Percentiles rank a stretch among this genome's conserved stretches.
Conservation (phyloP, 306 rosid species). For the Albizia julibrissin region DNA sequence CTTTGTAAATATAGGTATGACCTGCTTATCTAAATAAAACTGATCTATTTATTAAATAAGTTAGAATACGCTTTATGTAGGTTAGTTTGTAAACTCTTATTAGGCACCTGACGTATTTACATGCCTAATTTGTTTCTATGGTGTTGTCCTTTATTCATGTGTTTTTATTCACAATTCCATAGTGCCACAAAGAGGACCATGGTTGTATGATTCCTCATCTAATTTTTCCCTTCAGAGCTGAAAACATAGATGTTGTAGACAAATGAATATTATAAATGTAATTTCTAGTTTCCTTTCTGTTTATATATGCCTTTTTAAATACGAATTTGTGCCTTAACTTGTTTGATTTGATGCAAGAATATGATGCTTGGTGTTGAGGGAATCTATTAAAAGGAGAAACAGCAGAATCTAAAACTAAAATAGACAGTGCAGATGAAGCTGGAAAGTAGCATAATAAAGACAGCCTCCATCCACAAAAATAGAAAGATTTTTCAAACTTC, state of each 20-base stretch:
- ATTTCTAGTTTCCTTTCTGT: not conserved
- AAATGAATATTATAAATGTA: not conserved
- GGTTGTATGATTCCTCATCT: slow-evolving; percentile 62
- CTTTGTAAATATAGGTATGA: too few species aligned
- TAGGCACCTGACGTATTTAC: too few species aligned
- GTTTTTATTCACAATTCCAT: slow-evolving; percentile 6
- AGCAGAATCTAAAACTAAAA: not conserved
- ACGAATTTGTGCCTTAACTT: not conserved
- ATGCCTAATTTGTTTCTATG: too few species aligned
- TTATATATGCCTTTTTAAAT: too few species aligned
- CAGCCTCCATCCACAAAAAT: not conserved
- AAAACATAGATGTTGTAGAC: not conserved
- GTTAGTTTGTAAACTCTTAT: too few species aligned
- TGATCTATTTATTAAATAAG: too few species aligned
- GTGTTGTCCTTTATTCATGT: not conserved
- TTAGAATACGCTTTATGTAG: too few species aligned
- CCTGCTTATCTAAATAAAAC: too few species aligned
- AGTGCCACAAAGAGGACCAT: slow-evolving; percentile 88
- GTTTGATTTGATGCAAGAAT: not conserved
- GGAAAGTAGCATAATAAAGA: not conserved
- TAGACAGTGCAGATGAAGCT: not conserved
- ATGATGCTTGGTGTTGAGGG: not conserved
- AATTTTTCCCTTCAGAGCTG: slow-evolving; percentile 15
- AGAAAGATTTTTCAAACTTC: not conserved
- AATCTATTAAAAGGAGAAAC: not conserved